Evolutionary conservation across 768 basidiomycete genomes (phyloP), one percentile per base, ranked within the genome.

Genomic region (Pleurotus pulmonarius): DNA sequence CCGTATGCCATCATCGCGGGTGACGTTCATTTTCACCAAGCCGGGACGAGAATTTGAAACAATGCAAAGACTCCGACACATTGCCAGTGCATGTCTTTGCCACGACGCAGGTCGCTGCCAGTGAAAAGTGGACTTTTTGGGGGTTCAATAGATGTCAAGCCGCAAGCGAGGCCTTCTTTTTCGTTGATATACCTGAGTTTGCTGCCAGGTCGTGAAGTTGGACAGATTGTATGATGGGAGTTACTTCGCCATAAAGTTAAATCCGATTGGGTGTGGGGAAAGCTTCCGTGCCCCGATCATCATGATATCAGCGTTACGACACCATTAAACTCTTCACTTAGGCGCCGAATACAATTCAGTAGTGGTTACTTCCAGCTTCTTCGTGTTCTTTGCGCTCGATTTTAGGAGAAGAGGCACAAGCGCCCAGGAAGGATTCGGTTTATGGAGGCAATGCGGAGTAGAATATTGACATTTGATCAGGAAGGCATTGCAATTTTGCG

Each of bases 191-290:
- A 13, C 46, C 46, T 47, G 46, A 47, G 16, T 13, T 25, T 47
- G 46, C 46, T 25, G 25, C 46, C 16, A 44, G 16, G n/a, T 44
- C 22, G 22, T 49, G 11, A 37, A 25, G 20, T 39, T 49, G 25
- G 48, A 49, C 48, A 41, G 51, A 41, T 53, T 15, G 37, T 38
- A 53, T 53, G 51, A 41, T 34, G 26, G 15, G n/a, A 24, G 24
- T 34, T 26, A 16, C 29, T n/a, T 49, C 34, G 34, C 29, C 29
- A 44, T 44, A 44, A 53, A 25, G 51, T 24, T 53, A 53, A 53
- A 53, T 53, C 51, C 51, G 51, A 53, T 53, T 53, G 51, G 51
- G 37, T 53, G 48, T 49, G 48, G 48, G 48, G 48, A 53, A 53
- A 53, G 51, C 51, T 53, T 53, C 51, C 51, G 39, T 41, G 39